Evolutionary conservation across 441 rosid species (phyloP).

Genomic region (Erodium texanum): DNA sequence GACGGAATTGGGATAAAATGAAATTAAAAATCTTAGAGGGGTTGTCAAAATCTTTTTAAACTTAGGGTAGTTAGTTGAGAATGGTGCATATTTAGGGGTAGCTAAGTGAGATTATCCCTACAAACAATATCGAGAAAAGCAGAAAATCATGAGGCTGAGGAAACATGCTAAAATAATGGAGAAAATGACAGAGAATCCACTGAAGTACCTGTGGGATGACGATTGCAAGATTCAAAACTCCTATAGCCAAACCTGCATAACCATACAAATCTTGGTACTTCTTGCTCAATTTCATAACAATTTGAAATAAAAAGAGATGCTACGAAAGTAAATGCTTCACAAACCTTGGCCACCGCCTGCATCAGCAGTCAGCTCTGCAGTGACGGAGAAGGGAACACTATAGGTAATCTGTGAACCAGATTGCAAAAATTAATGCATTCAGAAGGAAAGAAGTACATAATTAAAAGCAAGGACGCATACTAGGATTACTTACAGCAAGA

Average conservation of each 20-base stretch:
- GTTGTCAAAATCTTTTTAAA: no score
- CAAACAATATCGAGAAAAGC: not conserved
- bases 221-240: slow-evolving; percentile 85
- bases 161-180: not conserved
- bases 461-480: not conserved
- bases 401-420: slow-evolving; percentile 61
- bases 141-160: not conserved
- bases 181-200: no score
- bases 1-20: no score
- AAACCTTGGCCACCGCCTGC: slow-evolving; percentile 95
- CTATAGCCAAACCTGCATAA: slow-evolving; percentile 81
- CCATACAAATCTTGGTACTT: slow-evolving; percentile 9
- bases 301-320: slow-evolving; percentile 8
- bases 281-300: slow-evolving; percentile 8
- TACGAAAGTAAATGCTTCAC: slow-evolving; percentile 19
- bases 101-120: no score
- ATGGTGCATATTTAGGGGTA: no score
- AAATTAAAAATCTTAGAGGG: no score
- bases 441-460: not conserved
- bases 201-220: slow-evolving; percentile 74
- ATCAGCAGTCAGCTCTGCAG: slow-evolving; percentile 89
- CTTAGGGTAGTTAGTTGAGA: no score
- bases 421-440: slow-evolving; percentile 8
- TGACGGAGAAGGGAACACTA: slow-evolving; percentile 87
- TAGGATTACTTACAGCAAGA: slow-evolving; percentile 60